Conservation (phyloP, 164 flowering plant genomes). For the Magnolia changhungtana region DNA sequence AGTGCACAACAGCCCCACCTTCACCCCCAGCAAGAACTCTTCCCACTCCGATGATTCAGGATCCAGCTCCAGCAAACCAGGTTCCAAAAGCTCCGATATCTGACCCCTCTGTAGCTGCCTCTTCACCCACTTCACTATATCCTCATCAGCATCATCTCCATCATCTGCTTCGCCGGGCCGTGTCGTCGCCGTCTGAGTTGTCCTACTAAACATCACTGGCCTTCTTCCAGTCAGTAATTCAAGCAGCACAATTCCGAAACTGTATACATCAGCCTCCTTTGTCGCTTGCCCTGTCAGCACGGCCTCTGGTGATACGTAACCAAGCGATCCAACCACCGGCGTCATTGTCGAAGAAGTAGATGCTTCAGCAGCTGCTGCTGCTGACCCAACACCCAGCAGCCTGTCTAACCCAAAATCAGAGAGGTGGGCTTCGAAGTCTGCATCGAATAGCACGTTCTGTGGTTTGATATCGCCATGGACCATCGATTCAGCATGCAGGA, state of each 20-base stretch:
- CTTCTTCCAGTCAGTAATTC: slow-evolving; percentile 80
- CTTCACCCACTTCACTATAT: slow-evolving; percentile 98
- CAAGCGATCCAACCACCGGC: slow-evolving; percentile 59
- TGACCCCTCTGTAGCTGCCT: slow-evolving; percentile 77
- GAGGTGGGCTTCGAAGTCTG: slow-evolving; percentile 92
- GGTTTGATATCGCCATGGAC: slow-evolving; percentile 86
- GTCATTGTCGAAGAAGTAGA: slow-evolving; percentile 40
- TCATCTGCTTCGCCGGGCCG: slow-evolving; percentile 12
- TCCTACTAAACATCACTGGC: slow-evolving; percentile 60
- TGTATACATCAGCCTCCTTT: slow-evolving; percentile 77
- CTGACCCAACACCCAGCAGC: slow-evolving; percentile 36
- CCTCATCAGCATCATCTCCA: slow-evolving; percentile 45
- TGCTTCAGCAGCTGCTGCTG: slow-evolving; percentile 24
- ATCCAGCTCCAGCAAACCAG: slow-evolving; percentile 84
- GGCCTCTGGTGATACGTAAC: slow-evolving; percentile 80
- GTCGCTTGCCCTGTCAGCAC: slow-evolving; percentile 49
- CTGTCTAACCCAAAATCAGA: slow-evolving; percentile 78
- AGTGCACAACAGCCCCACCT: slow-evolving; percentile 88
- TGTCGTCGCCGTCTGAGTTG: slow-evolving; percentile 9
- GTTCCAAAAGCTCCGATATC: slow-evolving; percentile 74
- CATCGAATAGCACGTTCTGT: slow-evolving; percentile 80
- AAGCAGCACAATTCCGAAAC: slow-evolving; percentile 82
- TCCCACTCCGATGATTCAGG: slow-evolving; percentile 99
- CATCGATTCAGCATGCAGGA: slow-evolving; percentile 53
- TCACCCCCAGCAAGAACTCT: slow-evolving; percentile 85